phyloP scores from a whole-genome alignment of 768 basidiomycete species.

The Lactifluus piperatus region DNA sequence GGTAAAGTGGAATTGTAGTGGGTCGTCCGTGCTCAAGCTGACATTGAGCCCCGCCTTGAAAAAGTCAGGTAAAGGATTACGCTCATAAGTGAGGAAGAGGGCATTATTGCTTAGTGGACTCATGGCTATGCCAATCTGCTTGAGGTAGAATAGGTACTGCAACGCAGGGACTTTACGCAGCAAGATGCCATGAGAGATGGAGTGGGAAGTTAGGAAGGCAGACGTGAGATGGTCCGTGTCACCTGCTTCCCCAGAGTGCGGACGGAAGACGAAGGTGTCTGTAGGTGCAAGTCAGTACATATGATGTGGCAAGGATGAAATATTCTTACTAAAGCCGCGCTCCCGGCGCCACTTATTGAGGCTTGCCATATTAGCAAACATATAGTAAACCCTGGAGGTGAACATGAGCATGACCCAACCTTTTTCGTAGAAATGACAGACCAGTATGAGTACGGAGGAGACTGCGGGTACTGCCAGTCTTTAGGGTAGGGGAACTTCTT shows the following conservation, averaged over 20 bases:
- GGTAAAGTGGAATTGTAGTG: slow-evolving; percentile 96
- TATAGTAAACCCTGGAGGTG: slow-evolving; percentile 78
- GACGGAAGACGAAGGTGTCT: slow-evolving; percentile 96
- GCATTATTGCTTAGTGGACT: slow-evolving; percentile 97
- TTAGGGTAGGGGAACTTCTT: slow-evolving; percentile 90
- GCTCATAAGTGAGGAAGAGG: slow-evolving; percentile 90
- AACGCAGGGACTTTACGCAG: slow-evolving; percentile 95
- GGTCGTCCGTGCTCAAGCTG: slow-evolving; percentile 92
- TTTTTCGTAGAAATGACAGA: slow-evolving; percentile 28
- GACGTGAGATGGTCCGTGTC: slow-evolving; percentile 97
- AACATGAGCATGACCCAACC: slow-evolving; percentile 2
- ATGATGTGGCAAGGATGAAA: background rate
- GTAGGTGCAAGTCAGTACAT: slow-evolving; percentile 6
- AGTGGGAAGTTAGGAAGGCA: slow-evolving; percentile 92
- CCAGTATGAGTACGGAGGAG: slow-evolving; percentile 96
- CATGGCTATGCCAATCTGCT: slow-evolving; percentile 98
- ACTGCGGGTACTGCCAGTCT: slow-evolving; percentile 82
- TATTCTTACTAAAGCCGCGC: slow-evolving; percentile 80
- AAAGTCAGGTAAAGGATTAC: slow-evolving; percentile 95
- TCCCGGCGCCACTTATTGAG: slow-evolving; percentile 86
- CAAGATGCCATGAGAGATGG: slow-evolving; percentile 98
- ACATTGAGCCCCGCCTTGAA: slow-evolving; percentile 95
- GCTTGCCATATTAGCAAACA: slow-evolving; percentile 94
- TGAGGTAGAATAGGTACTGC: slow-evolving; percentile 95
- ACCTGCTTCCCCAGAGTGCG: slow-evolving; percentile 96